These are phyloP conservation scores for Xylaria cubensis DNA, from an alignment of 495 filamentous ascomycete species.

Conservation along the genomic window DNA sequence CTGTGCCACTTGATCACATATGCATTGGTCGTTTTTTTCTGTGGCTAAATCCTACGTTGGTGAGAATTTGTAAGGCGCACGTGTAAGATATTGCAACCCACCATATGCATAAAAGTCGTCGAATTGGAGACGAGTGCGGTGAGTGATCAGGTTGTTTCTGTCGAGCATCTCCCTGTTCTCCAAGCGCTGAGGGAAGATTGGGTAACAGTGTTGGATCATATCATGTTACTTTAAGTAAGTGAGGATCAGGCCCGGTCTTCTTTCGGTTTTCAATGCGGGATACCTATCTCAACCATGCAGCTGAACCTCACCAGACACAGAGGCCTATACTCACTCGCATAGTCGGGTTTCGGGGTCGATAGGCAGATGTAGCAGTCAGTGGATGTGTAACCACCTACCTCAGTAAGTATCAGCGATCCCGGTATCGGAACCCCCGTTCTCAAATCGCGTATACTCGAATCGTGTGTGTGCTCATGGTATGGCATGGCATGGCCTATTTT, in stretches of 20 bases:
- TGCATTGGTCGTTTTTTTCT: conserved; percentile 27
- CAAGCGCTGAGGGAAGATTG: conserved; percentile 11
- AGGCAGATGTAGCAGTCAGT: background rate
- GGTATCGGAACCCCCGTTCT: background rate
- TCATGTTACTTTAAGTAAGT: background rate
- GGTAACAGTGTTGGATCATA: background rate
- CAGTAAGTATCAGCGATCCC: conserved; percentile 12
- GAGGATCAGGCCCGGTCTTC: background rate
- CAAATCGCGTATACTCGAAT: background rate
- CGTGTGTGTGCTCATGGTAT: background rate
- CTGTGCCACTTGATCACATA: conserved; percentile 25
- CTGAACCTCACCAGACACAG: background rate
- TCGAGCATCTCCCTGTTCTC: background rate
- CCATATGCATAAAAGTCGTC: conserved; percentile 19
- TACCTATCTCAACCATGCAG: background rate
- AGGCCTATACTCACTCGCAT: background rate
- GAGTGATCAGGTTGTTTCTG: background rate
- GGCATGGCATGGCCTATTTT: background rate
- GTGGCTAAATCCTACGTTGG: conserved; percentile 9
- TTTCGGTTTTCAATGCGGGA: background rate
- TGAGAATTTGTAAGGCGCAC: conserved; percentile 17
- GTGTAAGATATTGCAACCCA: conserved; percentile 31
- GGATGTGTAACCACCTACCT: background rate
- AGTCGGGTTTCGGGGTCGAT: background rate
- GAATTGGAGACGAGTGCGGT: background rate